A percentile compares a stretch with the other conserved stretches of the same genome.
Conservation (phyloP, 2,329 filamentous ascomycete genomes). For the Myriosclerotinia curreyana region DNA sequence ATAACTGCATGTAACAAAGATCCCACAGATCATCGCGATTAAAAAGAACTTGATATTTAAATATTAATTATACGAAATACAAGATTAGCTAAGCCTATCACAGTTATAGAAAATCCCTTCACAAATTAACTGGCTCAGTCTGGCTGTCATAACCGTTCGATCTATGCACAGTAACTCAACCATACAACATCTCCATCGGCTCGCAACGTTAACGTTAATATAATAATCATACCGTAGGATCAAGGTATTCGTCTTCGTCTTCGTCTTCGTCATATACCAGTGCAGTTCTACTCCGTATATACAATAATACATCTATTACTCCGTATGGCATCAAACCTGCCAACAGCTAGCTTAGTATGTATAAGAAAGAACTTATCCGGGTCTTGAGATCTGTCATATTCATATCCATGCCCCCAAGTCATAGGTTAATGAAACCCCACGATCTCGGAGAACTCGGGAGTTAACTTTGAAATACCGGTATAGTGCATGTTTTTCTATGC, state of each 20-base stretch:
- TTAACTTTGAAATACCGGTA: not conserved
- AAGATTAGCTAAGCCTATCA: not conserved
- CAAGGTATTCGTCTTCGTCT: not conserved
- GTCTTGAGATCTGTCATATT: not conserved
- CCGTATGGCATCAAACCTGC: not conserved
- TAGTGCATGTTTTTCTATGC: not conserved
- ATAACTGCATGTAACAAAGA: slow-evolving; percentile 16
- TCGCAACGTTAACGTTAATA: not conserved
- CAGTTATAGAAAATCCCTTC: not conserved
- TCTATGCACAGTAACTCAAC: slow-evolving; percentile 3
- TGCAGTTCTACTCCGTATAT: not conserved
- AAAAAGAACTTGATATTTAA: not conserved
- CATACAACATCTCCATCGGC: not conserved
- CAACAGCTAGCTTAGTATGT: not conserved
- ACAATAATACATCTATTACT: not conserved
- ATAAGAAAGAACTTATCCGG: not conserved
- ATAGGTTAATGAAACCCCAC: slow-evolving; percentile 5
- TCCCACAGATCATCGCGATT: slow-evolving; percentile 20
- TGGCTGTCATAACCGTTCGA: not conserved
- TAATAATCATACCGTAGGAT: not conserved
- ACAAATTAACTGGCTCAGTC: not conserved
- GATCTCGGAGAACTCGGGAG: slow-evolving; percentile 2
- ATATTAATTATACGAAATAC: too few relatives aligned
- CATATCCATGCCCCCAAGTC: slow-evolving; percentile 1
- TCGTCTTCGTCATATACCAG: not conserved